phyloP scores from a whole-genome alignment of 1,284 basidiomycete genomes.

The Anthracocystis walkeri region DNA sequence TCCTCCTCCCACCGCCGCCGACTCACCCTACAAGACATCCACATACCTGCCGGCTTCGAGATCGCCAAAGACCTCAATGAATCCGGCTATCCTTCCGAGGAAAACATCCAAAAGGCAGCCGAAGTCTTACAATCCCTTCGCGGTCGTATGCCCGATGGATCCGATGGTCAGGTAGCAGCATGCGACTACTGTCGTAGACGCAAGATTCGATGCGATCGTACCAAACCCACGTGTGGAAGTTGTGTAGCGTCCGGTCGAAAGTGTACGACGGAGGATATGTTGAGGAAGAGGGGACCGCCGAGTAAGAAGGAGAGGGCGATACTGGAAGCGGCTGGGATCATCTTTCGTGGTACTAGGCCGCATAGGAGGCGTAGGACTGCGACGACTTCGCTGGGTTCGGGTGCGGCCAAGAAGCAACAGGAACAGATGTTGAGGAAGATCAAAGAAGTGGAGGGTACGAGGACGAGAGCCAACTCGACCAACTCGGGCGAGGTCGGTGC shows the following conservation, averaged over 20 bases:
- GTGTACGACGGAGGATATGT: slow-evolving; percentile 56
- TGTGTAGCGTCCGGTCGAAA: slow-evolving; percentile 35
- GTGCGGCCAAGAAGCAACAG: slow-evolving; percentile 43
- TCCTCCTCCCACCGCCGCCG: slow-evolving; percentile 16
- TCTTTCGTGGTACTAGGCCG: slow-evolving; percentile 50
- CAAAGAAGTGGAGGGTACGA: slow-evolving; percentile 30
- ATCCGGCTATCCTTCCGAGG: slow-evolving; percentile 40
- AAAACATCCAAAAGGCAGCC: slow-evolving; percentile 47
- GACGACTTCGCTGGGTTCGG: slow-evolving; percentile 39
- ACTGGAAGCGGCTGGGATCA: slow-evolving; percentile 49
- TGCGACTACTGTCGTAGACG: slow-evolving; percentile 51
- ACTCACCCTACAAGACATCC: slow-evolving; percentile 44
- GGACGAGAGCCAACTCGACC: slow-evolving; percentile 37
- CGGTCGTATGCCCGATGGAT: slow-evolving; percentile 48
- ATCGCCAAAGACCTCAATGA: slow-evolving; percentile 39
- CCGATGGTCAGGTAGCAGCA: slow-evolving; percentile 49
- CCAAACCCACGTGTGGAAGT: slow-evolving; percentile 53
- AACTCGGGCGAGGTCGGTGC: slow-evolving; percentile 22
- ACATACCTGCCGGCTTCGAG: slow-evolving; percentile 52
- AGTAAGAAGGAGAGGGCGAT: slow-evolving; percentile 52
- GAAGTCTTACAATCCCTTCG: slow-evolving; percentile 45
- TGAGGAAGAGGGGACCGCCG: slow-evolving; percentile 53
- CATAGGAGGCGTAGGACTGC: slow-evolving; percentile 45
- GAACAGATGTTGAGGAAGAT: slow-evolving; percentile 40
- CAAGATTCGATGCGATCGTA: slow-evolving; percentile 54